Evolutionary conservation across 2,329 filamentous ascomycete genomes (phyloP).

Genomic region (Lomentospora prolificans): DNA sequence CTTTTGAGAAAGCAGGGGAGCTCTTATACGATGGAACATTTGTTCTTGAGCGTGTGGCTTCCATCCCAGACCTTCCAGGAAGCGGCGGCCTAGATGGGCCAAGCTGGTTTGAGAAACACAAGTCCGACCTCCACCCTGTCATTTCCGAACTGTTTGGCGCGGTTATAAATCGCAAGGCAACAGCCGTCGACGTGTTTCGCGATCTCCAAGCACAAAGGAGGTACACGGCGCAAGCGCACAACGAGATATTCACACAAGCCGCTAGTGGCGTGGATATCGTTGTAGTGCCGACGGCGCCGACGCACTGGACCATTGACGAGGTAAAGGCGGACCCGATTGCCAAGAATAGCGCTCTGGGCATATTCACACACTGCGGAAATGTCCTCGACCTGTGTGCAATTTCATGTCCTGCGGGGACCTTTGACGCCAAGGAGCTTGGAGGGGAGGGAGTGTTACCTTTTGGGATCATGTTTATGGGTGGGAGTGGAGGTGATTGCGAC

Average conservation of each 20-base stretch:
- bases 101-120: constrained; percentile 25
- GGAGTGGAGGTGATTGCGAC: constrained; percentile 27
- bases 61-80: constrained; percentile 22
- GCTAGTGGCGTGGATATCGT: constrained; percentile 35
- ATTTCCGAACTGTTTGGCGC: constrained; percentile 29
- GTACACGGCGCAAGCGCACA: constrained; percentile 29
- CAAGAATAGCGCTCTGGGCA: constrained; percentile 43
- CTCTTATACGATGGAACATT: constrained; percentile 48
- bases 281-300: constrained; percentile 47
- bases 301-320: constrained; percentile 38
- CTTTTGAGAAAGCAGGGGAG: constrained; percentile 40
- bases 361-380: constrained; percentile 44
- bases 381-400: constrained; percentile 43
- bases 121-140: constrained; percentile 32
- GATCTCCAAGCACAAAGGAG: constrained; percentile 32
- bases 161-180: constrained; percentile 32
- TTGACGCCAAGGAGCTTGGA: constrained; percentile 10
- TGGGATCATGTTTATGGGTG: constrained; percentile 31
- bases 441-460: constrained; percentile 26
- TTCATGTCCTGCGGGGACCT: constrained; percentile 34
- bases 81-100: constrained; percentile 14
- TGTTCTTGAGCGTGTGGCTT: constrained; percentile 46
- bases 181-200: constrained; percentile 29
- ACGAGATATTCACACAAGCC: constrained; percentile 8
- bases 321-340: constrained; percentile 40